Evolutionary conservation across 1,284 basidiomycete genomes (phyloP).

Genomic region (Moesziomyces sp.): DNA sequence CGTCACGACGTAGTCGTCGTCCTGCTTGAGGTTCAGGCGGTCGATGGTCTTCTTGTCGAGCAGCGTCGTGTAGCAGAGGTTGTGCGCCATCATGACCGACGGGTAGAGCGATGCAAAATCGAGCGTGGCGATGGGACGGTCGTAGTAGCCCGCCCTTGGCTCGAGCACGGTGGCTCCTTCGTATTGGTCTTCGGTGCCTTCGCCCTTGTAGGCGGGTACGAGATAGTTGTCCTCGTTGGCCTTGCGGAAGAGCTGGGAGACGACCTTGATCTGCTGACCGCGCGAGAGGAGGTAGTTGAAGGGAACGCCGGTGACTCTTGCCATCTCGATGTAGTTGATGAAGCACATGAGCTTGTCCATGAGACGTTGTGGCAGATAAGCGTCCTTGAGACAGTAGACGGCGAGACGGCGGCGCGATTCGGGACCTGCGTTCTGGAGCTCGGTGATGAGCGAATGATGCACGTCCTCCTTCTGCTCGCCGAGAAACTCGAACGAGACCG

Average conservation of each 20-base stretch:
- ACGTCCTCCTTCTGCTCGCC: constrained; percentile 68
- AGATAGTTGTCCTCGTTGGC: constrained; percentile 66
- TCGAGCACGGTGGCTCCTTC: constrained; percentile 67
- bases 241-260: constrained; percentile 67
- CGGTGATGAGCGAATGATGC: constrained; percentile 66
- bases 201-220: constrained; percentile 65
- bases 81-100: constrained; percentile 68
- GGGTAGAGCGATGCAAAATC: constrained; percentile 68
- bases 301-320: constrained; percentile 67
- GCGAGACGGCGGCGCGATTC: constrained; percentile 66
- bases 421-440: constrained; percentile 66
- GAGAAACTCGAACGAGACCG: constrained; percentile 66
- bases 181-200: constrained; percentile 66
- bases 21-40: constrained; percentile 58
- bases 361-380: constrained; percentile 66
- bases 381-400: constrained; percentile 67
- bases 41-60: constrained; percentile 65
- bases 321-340: constrained; percentile 68
- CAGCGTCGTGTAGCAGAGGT: constrained; percentile 67
- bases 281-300: constrained; percentile 67
- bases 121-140: constrained; percentile 65
- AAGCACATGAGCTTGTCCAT: constrained; percentile 68
- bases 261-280: constrained; percentile 68
- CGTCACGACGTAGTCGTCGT: constrained; percentile 64
- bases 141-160: constrained; percentile 67